Evolutionary conservation across 106 monocot genomes (phyloP).

Genomic region (Iris macrosiphon): DNA sequence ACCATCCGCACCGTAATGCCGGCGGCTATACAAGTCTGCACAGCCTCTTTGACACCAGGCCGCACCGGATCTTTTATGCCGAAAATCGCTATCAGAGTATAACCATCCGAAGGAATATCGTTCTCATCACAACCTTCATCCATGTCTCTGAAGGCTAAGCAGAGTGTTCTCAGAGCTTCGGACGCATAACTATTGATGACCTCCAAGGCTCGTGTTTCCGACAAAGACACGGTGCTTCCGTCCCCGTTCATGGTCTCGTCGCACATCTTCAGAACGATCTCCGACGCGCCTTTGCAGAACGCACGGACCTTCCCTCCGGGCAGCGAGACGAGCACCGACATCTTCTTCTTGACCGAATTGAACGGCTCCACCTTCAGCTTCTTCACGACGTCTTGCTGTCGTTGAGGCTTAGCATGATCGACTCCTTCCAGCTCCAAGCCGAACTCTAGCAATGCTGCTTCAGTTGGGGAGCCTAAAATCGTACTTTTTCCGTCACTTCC

Average conservation of each 20-base stretch:
- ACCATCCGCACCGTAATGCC: constrained; percentile 87
- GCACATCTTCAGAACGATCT: constrained; percentile 67
- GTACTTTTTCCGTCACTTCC: constrained; percentile 56
- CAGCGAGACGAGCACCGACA: constrained; percentile 65
- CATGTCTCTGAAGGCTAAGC: constrained; percentile 60
- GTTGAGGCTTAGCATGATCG: constrained; percentile 15
- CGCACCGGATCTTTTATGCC: constrained; percentile 90
- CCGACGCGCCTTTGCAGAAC: constrained; percentile 79
- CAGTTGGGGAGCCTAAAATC: constrained; percentile 71
- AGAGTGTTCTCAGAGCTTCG: constrained; percentile 75
- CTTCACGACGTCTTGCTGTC: constrained; percentile 20
- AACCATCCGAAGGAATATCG: constrained; percentile 60
- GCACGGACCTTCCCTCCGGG: constrained; percentile 39
- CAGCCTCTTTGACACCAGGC: constrained; percentile 70
- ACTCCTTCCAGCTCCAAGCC: constrained; percentile 51
- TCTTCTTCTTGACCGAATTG: constrained; percentile 79
- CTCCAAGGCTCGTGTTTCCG: constrained; percentile 26
- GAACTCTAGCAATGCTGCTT: constrained; percentile 70
- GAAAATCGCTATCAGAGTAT: constrained; percentile 60
- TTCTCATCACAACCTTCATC: constrained; percentile 16
- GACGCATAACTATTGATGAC: constrained; percentile 58
- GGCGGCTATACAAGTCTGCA: constrained; percentile 60
- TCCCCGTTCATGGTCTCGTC: constrained; percentile 47
- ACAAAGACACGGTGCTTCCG: constrained; percentile 35
- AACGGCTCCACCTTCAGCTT: constrained; percentile 79